Evolutionary conservation across 2,329 filamentous ascomycete genomes (phyloP), one percentile per base, ranked within the genome.

Genomic region (Massarina eburnea): DNA sequence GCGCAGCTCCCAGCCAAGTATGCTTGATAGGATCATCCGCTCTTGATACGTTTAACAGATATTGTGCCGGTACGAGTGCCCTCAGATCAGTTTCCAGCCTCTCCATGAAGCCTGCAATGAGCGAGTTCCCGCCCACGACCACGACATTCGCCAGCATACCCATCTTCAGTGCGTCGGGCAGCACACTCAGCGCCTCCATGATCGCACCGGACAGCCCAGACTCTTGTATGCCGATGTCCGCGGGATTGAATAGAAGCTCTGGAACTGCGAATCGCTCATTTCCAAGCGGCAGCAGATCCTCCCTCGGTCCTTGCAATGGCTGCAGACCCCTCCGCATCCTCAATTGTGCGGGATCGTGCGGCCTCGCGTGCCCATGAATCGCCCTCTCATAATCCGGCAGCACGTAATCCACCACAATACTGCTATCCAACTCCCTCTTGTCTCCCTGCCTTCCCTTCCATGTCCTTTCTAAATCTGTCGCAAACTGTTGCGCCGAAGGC

Each of bases 181-280:
- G 71, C 10, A 77, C 77, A 8, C 82, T 79, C 12, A 99, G 71
- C 10, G 85, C 88, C 66, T 96, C 85, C 71, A 94, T 77, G 9
- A 96, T 80, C n/a, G 90, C 80, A 38, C 91, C 88, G 0, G 89
- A 82, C 17, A 99, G 76, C 0, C 94, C 94, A 0, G 86, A 84
- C 60, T 95, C 89, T 37, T 83, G 82, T 69, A 96, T 83, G 1
- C 91, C 91, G 34, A 95, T 85, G 70, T 97, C 92, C 3, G 80
- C 79, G 0, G 94, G 94, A 44, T 81, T 86, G 73, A 99, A 97
- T 2, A 99, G 73, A 5, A 97, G 77, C 67, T 99, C 94, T 0
- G 94, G 92, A 0, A 96, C 86, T 2, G 83, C 77, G 65, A 99
- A 99, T 36, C 92, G 83, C 73, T 99, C 94, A 68, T 96, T 97